Evolutionary conservation across 2,329 filamentous ascomycete genomes (phyloP), one percentile per base, ranked within the genome.

Genomic region (Ilyonectria sp.): DNA sequence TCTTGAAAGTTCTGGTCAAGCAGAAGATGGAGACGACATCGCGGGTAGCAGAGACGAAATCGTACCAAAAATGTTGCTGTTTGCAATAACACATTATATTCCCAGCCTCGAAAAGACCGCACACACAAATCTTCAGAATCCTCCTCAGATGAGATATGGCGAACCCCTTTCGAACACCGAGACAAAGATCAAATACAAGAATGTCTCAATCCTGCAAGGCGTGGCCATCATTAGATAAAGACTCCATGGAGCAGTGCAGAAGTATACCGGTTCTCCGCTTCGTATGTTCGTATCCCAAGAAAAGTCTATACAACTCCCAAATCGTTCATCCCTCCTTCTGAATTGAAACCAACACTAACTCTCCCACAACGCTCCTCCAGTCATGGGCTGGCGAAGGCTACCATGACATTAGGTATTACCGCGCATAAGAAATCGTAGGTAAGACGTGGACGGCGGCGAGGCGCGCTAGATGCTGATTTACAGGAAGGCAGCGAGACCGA

Each of bases 401-500:
- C 78, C 78, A 79, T 78, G 74, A 55, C 77, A 80, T 81, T 79
- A 67, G 74, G 76, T 79, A 81, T 82, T 81, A 82, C 78, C 77
- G 77, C 77, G 80, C 79, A 80, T 78, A 80, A 72, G 74, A 81
- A 79, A 79, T 79, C 81, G 79, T 81, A 79, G 79, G 78, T 77
- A 76, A 76, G 77, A 78, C 75, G 77, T 80, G 78, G 75, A 75
- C 74, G 74, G 76, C 73, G 75, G 75, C 73, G 75, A 80, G 74
- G 73, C 74, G 77, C 75, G 74, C 77, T 71, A 75, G 75, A 72
- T 72, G 72, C 75, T 78, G 79, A 83, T 86, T 87, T 89, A 90
- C 83, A 90, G 85, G 77, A 87, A 83, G 79, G 87, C 88, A 77
- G 86, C 88, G 69, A 90, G 79, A 77, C 86, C 89, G 79, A 90